Evolutionary conservation across 257 asterid genomes (phyloP).

Genomic region (Solanum chilense): DNA sequence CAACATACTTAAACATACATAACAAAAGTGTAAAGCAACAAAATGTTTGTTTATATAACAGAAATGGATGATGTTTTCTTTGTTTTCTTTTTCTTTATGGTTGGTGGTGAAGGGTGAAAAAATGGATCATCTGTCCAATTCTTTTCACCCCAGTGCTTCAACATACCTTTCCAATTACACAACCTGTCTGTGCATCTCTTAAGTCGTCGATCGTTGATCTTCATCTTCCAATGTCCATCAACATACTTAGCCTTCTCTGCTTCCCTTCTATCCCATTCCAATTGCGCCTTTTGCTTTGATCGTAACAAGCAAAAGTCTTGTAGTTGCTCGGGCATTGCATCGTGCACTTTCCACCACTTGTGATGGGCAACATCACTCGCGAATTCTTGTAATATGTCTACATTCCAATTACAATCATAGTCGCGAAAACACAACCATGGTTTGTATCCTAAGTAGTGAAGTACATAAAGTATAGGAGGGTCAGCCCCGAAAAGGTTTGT

Average conservation of each 20-base stretch:
- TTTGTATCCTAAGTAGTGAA: conserved; percentile 72
- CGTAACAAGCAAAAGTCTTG: conserved; percentile 47
- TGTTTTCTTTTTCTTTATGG: not conserved
- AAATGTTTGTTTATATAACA: not conserved
- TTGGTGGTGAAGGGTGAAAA: conserved; percentile 37
- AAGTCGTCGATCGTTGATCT: conserved; percentile 30
- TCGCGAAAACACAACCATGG: conserved; percentile 90
- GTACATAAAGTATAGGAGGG: conserved; percentile 67
- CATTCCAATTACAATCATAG: conserved; percentile 87
- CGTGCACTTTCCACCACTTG: conserved; percentile 87
- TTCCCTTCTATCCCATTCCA: conserved; percentile 78
- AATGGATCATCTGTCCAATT: conserved; percentile 42
- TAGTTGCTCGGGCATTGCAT: conserved; percentile 45
- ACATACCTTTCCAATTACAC: conserved; percentile 67
- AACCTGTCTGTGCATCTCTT: conserved; percentile 58
- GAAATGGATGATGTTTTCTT: not conserved
- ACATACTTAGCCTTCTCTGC: conserved; percentile 42
- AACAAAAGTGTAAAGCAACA: not conserved
- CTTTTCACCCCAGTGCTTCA: conserved; percentile 76
- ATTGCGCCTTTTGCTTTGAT: conserved; percentile 74
- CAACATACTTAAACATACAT: not conserved
- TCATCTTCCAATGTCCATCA: conserved; percentile 67
- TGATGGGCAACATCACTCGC: conserved; percentile 80
- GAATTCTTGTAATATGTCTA: conserved; percentile 63
- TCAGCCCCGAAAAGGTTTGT: conserved; percentile 50